Conservation (phyloP, 2,329 filamentous ascomycete genomes). For the Diaporthe caulivora region DNA sequence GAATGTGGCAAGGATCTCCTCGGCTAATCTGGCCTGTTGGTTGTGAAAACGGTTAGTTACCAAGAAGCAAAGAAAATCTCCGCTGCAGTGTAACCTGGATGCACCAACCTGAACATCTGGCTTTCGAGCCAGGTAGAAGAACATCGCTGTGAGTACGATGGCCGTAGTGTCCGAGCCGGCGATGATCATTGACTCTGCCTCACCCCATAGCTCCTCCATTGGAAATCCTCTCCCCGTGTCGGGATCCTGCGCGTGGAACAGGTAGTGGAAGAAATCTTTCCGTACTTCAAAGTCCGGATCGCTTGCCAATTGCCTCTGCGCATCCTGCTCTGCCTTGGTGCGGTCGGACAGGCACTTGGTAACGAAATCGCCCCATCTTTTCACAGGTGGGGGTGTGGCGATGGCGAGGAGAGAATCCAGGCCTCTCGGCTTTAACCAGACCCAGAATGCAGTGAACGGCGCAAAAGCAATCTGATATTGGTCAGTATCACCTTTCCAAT, state of each 20-base stretch:
- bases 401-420: constrained; percentile 42
- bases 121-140: constrained; percentile 40
- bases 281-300: constrained; percentile 35
- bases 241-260: constrained; percentile 44
- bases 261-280: constrained; percentile 46
- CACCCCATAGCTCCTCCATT: constrained; percentile 31
- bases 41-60: neutral
- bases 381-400: constrained; percentile 41
- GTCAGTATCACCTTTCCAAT: neutral
- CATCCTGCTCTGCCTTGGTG: constrained; percentile 36
- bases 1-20: constrained; percentile 38
- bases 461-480: constrained; percentile 42
- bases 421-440: constrained; percentile 44
- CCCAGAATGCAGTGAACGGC: constrained; percentile 43
- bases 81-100: neutral
- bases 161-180: constrained; percentile 41
- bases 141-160: constrained; percentile 17
- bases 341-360: constrained; percentile 42
- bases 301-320: constrained; percentile 13
- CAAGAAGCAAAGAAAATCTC: neutral
- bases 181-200: constrained; percentile 39
- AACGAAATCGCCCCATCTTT: constrained; percentile 42
- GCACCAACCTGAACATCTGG: constrained; percentile 16
- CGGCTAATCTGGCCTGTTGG: constrained; percentile 22
- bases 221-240: constrained; percentile 41